These are phyloP conservation scores for Saksenaea vasiformis DNA, from an alignment of 371 early-diverging fungal genomes.

Conservation along the genomic window DNA sequence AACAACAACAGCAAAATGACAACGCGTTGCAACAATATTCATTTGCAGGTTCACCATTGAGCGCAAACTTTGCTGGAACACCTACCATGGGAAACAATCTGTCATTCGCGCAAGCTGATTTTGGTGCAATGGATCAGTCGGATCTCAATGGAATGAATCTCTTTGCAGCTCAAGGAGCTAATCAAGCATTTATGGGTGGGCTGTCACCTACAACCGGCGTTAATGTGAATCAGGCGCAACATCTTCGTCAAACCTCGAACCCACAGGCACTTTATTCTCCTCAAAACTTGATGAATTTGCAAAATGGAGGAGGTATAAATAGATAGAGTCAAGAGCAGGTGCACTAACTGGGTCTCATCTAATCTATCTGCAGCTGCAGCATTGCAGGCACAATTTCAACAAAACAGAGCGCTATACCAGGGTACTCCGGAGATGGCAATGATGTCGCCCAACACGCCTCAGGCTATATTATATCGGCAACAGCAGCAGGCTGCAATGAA, in stretches of 20 bases:
- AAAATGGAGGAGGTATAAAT: not conserved
- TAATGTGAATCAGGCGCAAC: constrained; percentile 14
- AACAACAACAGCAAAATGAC: constrained; percentile 26
- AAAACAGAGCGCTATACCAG: constrained; percentile 36
- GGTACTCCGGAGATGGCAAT: constrained; percentile 18
- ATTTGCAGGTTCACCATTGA: constrained; percentile 14
- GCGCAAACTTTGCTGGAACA: constrained; percentile 18
- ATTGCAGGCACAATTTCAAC: constrained; percentile 20
- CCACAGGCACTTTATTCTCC: constrained; percentile 27
- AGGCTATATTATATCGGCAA: constrained; percentile 38
- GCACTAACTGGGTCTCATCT: too few relatives aligned
- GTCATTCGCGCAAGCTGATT: constrained; percentile 27
- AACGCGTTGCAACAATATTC: constrained; percentile 18
- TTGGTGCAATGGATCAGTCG: constrained; percentile 28
- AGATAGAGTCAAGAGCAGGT: too few relatives aligned
- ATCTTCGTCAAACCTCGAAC: constrained; percentile 18
- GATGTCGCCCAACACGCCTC: constrained; percentile 38
- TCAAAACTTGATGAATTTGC: constrained; percentile 25
- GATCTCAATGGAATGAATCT: constrained; percentile 29
- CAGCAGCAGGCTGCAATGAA: constrained; percentile 40
- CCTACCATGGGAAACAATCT: constrained; percentile 26
- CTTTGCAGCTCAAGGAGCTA: constrained; percentile 15
- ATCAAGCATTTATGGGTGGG: constrained; percentile 17
- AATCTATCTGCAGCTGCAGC: constrained; percentile 8
- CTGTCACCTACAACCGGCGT: constrained; percentile 13